Evolutionary conservation across 2,329 filamentous ascomycete genomes (phyloP), one percentile per base, ranked within the genome.

Genomic region (Botrytis galanthina): DNA sequence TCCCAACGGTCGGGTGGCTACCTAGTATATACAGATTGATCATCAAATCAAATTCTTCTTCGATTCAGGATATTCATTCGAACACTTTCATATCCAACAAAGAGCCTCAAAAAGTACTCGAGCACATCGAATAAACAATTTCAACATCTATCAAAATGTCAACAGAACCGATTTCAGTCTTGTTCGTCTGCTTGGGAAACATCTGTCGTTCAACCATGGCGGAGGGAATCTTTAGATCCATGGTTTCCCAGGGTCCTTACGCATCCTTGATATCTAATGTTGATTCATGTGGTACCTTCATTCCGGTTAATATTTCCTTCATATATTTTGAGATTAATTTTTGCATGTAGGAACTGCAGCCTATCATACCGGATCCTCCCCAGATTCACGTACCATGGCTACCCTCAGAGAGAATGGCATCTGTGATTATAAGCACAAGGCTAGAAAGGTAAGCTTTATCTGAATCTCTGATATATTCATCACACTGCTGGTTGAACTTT

Each of bases 101-200:
- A 29, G 20, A 42, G n/a, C n/a, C 26, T 32, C 44, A 4, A 69
- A 48, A 48, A 35, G 26, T 32, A 32, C 63, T 51, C 48, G 48
- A n/a, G 22, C 14, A n/a, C 18, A 26, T 22, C 20, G n/a, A n/a
- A n/a, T 54, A 9, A 66, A 14, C 12, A 10, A 39, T 26, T 32
- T n/a, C 1, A 26, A 37, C 37, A 59, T 60, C 39, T 35, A 42
- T 32, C 12, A 70, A 20, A n/a, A 70, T 70, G 57, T 62, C 51
- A 16, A 37, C 68, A 18, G 79, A 80, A n/a, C 75, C 78, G 4
- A 80, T 93, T 72, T 94, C 91, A 3, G 92, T 98, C 54, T 89
- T 98, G 70, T 98, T 98, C 81, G 95, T 98, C 78, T 99, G 96
- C 84, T 87, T 98, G 48, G 96, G 96, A 82, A 99, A 99, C 83